Evolutionary conservation across 176 grass and related monocot species (phyloP).

Genomic region (Poa pratensis): DNA sequence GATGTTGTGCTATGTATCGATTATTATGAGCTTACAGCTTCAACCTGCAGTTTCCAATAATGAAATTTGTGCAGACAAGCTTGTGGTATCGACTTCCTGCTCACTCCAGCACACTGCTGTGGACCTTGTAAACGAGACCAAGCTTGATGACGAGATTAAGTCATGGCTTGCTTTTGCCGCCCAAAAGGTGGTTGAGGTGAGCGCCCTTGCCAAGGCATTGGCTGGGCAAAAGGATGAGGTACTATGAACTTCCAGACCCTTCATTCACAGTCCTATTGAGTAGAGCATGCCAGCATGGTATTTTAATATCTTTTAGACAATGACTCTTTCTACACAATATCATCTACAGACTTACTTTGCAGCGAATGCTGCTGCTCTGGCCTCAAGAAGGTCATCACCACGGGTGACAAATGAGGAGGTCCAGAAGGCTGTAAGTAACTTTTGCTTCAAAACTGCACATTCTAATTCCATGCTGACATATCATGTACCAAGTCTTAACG

Average conservation of each 20-base stretch:
- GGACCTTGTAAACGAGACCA: constrained; percentile 93
- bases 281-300: background rate
- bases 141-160: constrained; percentile 86
- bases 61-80: constrained; percentile 67
- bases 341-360: constrained; percentile 76
- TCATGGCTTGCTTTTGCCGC: constrained; percentile 94
- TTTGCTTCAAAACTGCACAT: background rate
- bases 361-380: constrained; percentile 85
- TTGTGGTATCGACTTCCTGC: constrained; percentile 92
- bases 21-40: constrained; percentile 25
- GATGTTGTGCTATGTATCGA: background rate
- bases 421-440: constrained; percentile 80
- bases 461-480: constrained; percentile 20
- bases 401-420: constrained; percentile 91
- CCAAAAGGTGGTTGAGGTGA: constrained; percentile 93
- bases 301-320: constrained; percentile 2
- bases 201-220: constrained; percentile 84
- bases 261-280: background rate
- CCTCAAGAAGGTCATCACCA: constrained; percentile 88
- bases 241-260: background rate
- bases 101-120: constrained; percentile 95
- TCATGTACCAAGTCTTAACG: constrained; percentile 14
- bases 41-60: constrained; percentile 3
- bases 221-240: constrained; percentile 93
- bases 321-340: background rate